These are phyloP conservation scores for Senecio squalidus DNA, from an alignment of 140 eudicot genomes.

Conservation along the genomic window DNA sequence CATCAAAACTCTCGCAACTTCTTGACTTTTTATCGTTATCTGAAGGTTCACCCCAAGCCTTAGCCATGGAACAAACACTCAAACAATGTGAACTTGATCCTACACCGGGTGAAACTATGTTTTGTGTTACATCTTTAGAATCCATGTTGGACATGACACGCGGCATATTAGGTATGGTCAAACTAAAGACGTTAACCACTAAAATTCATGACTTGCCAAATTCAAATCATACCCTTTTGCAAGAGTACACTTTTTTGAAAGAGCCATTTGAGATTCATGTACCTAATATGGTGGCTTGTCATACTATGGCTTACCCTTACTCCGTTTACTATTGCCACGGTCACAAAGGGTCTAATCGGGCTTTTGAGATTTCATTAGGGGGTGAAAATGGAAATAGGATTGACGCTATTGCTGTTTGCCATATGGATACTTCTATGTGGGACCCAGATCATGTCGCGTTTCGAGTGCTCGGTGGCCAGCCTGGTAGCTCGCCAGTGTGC, in stretches of 20 bases:
- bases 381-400: constrained; percentile 61
- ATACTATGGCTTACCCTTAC: constrained; percentile 81
- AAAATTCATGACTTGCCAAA: constrained; percentile 19
- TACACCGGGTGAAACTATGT: constrained; percentile 35
- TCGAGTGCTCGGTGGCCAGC: constrained; percentile 42
- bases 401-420: constrained; percentile 63
- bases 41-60: constrained; percentile 53
- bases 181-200: constrained; percentile 44
- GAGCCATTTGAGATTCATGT: constrained; percentile 31
- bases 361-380: constrained; percentile 40
- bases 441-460: constrained; percentile 53
- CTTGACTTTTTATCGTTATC: constrained; percentile 41
- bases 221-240: constrained; percentile 28
- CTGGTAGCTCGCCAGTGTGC: constrained; percentile 66
- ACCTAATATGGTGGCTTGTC: constrained; percentile 55
- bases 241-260: constrained; percentile 43
- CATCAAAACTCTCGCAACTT: constrained; percentile 35
- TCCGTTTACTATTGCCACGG: constrained; percentile 73
- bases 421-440: constrained; percentile 64
- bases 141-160: constrained; percentile 60
- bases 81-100: constrained; percentile 45
- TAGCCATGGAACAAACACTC: constrained; percentile 63
- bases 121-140: constrained; percentile 68
- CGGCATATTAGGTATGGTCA: constrained; percentile 33
- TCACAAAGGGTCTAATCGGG: constrained; percentile 41